Base-by-base conservation (phyloP, 768 basidiomycete species). In the Gloeophyllum trabeum region DNA sequence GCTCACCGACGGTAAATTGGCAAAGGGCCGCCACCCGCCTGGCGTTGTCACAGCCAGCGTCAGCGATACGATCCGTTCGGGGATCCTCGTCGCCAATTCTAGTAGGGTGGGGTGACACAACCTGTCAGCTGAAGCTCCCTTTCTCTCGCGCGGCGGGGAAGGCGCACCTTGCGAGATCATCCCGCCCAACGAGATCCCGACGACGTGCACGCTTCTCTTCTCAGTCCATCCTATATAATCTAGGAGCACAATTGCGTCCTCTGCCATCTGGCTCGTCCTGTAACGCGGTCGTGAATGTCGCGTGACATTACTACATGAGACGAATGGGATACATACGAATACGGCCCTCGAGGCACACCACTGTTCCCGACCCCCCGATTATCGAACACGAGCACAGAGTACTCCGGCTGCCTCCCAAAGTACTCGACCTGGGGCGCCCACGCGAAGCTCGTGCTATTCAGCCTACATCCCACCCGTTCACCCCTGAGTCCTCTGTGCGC, bases 321-420 rank as follows among this genome's bases (percentile, higher is more conserved):
- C 37, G 35, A 41, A 32, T 12, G n/a, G n/a, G 24, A 21, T 21
- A 65, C 75, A 45, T 52, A 88, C 84, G 81, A 71, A 60, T 89
- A 90, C 1, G 85, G 84, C 1, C 86, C 88, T 35, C 65, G 59
- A 0, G 86, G 86, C 32, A 74, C 65, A 3, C 68, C 73, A 23
- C 80, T 84, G 56, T 85, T 73, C 5, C 88, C 88, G 4, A 84
- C 84, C 1, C 88, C 88, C 25, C 88, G 71, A 55, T 91, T 89
- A 58, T 90, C 88, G 53, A 90, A 88, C 4, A 86, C 82, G 2
- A 90, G 64, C 10, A 74, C 62, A 1, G 75, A 69, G 51, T 80
- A 81, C 24, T 74, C 61, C 10, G 64, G 59, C 13, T 68, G 56
- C n/a, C 53, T 58, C 5, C 69, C 66, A 49, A 90, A 87, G 53